Conservation (phyloP, 2,329 filamentous ascomycete genomes). For the Trichoderma hamatum region DNA sequence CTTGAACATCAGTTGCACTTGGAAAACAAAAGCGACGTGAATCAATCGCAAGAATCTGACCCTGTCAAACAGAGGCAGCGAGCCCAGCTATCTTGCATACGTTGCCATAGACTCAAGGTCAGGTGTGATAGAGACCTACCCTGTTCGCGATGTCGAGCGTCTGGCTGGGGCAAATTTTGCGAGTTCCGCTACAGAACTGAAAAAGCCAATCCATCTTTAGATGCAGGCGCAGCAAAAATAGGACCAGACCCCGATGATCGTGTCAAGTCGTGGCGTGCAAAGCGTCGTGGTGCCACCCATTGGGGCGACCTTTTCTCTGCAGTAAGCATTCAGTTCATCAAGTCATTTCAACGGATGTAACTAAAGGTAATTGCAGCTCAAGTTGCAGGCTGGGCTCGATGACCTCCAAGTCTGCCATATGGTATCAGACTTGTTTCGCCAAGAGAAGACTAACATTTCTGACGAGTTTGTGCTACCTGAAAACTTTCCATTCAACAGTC, state of each 20-base stretch:
- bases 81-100: not conserved
- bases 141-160: not conserved
- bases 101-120: conserved; percentile 1
- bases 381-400: not conserved
- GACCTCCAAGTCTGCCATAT: not conserved
- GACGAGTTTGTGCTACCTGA: not conserved
- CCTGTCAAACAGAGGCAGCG: not conserved
- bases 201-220: not conserved
- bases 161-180: not conserved
- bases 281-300: not conserved
- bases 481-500: not conserved
- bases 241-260: not conserved
- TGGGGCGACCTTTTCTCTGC: not conserved
- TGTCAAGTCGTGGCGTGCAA: not conserved
- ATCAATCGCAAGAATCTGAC: not conserved
- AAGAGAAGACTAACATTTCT: not conserved
- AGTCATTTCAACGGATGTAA: not conserved
- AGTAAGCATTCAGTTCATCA: not conserved
- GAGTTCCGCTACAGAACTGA: not conserved
- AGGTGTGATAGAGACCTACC: not conserved
- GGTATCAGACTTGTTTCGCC: not conserved
- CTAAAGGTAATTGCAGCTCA: not conserved
- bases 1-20: not conserved
- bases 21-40: not conserved
- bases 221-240: not conserved